Evolutionary conservation across 2,329 filamentous ascomycete genomes (phyloP).

Genomic region (Diplodia scrobiculata): DNA sequence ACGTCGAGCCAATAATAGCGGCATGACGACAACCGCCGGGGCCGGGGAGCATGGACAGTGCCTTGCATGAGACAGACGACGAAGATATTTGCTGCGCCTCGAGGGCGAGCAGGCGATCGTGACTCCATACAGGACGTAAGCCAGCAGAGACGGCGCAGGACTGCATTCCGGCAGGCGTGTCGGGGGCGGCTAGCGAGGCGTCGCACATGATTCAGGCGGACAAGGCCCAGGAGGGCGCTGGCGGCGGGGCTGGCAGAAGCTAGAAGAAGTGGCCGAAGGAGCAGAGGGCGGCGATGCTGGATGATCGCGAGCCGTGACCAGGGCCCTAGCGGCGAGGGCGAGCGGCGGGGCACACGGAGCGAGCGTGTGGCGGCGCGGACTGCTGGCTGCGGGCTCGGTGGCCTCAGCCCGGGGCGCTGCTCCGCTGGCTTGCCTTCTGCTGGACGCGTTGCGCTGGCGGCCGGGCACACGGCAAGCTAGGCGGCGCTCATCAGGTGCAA

Average conservation of each 20-base stretch:
- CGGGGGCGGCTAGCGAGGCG: constrained; percentile 17
- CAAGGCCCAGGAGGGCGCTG: constrained; percentile 16
- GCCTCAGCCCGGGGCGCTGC: not conserved
- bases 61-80: constrained; percentile 26
- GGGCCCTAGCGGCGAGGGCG: constrained; percentile 12
- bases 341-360: constrained; percentile 1
- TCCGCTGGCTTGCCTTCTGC: constrained; percentile 3
- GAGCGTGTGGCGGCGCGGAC: constrained; percentile 11
- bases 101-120: constrained; percentile 13
- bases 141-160: constrained; percentile 9
- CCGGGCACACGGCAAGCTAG: constrained; percentile 15
- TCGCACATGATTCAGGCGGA: constrained; percentile 26
- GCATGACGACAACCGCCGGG: constrained; percentile 24
- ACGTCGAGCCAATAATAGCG: constrained; percentile 25
- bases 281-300: constrained; percentile 26
- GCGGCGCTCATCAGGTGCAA: not conserved
- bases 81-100: constrained; percentile 20
- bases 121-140: constrained; percentile 26
- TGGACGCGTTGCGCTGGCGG: constrained; percentile 5
- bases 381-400: constrained; percentile 11
- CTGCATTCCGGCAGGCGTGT: constrained; percentile 20
- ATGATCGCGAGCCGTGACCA: constrained; percentile 24
- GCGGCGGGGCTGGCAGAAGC: constrained; percentile 27
- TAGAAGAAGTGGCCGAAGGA: constrained; percentile 27
- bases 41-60: constrained; percentile 12